These are phyloP conservation scores for Mycosphaerella sp. DNA, from an alignment of 2,329 filamentous ascomycete species.

Conservation along the genomic window DNA sequence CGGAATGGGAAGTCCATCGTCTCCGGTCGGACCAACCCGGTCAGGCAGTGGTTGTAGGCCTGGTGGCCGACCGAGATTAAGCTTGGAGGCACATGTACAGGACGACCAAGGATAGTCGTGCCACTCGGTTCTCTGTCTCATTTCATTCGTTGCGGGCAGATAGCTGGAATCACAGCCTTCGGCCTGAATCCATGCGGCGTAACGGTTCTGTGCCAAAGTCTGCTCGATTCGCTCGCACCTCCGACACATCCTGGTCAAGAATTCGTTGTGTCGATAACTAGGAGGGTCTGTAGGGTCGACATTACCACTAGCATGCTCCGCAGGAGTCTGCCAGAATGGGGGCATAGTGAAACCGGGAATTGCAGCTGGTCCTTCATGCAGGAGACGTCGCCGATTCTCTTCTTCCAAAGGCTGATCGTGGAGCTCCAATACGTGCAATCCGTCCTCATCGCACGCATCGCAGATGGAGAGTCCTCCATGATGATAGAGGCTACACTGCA, in stretches of 20 bases:
- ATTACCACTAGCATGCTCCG: not conserved
- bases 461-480: too few relatives aligned
- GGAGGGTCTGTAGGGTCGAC: not conserved
- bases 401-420: too few relatives aligned
- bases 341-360: not conserved
- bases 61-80: too few relatives aligned
- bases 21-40: too few relatives aligned
- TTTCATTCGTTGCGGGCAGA: not conserved
- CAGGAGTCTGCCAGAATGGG: not conserved
- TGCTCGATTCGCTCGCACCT: not conserved
- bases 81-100: not conserved
- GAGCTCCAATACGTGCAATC: too few relatives aligned
- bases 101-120: not conserved
- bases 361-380: too few relatives aligned
- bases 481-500: too few relatives aligned
- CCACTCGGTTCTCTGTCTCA: not conserved
- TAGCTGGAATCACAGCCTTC: not conserved
- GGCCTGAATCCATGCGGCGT: not conserved
- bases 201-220: not conserved
- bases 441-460: too few relatives aligned
- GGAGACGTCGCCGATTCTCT: too few relatives aligned
- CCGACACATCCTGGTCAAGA: not conserved
- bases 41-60: too few relatives aligned
- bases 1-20: too few relatives aligned
- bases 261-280: not conserved